Evolutionary conservation across 306 rosid genomes (phyloP), one percentile per base, ranked within the genome.

Genomic region (Erythrophleum fordii): DNA sequence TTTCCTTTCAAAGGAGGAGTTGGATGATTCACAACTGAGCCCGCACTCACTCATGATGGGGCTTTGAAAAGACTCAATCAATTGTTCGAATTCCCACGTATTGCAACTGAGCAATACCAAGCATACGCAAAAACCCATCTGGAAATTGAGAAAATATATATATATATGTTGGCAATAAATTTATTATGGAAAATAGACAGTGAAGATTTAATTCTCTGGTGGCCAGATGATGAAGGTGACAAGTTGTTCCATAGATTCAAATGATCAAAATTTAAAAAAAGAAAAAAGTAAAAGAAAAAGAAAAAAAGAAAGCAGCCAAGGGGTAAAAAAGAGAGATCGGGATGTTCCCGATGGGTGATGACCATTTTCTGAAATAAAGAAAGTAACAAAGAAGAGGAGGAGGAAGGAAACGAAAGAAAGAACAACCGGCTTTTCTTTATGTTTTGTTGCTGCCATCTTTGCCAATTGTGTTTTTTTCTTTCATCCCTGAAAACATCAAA

Each of bases 191-290:
- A 41, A 41, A 67, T 41, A 39, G 52, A 22, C 8, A n/a, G 72
- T 20, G 58, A 73, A 76, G 67, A 69, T 51, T 78, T 8, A 58
- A 74, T 77, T 83, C 89, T 85, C 80, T 48, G 87, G 87, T 22
- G 89, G 87, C 13, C 87, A 78, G 76, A 86, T 86, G 83, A 86
- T 86, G 87, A 80, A 86, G 81, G 77, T 86, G 42, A 80, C 89
- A 68, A 86, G 81, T 55, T 73, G 87, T 22, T 86, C 87, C 89
- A 86, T 86, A 37, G 83, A 79, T 86, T 85, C 72, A 85, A 85
- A 80, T 31, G 51, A 76, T 51, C 60, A n/a, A n/a, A n/a, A n/a
- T n/a, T n/a, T n/a, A n/a, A n/a, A n/a, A n/a, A n/a, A n/a, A n/a
- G n/a, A n/a, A n/a, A n/a, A n/a, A n/a, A n/a, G n/a, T n/a, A n/a